Evolutionary conservation across 2,329 filamentous ascomycete species (phyloP).

Genomic region (Curvularia spicifera): DNA sequence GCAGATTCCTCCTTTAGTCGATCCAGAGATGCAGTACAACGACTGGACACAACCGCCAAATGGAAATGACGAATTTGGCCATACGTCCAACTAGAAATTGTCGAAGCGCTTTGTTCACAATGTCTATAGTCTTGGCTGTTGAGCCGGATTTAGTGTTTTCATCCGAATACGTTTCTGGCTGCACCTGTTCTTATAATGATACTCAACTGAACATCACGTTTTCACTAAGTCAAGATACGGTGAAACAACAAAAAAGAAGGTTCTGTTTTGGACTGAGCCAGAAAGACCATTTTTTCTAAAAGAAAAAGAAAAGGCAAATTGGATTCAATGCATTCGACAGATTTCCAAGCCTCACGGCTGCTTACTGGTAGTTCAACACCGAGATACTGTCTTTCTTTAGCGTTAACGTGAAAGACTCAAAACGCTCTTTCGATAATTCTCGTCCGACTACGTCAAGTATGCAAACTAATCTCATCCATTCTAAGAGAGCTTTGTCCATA

Average conservation of each 20-base stretch:
- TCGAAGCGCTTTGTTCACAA: no score
- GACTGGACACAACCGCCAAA: background rate
- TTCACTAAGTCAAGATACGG: background rate
- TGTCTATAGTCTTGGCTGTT: background rate
- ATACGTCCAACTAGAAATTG: background rate
- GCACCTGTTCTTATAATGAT: background rate
- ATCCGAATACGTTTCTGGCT: background rate
- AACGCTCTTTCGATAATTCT: background rate
- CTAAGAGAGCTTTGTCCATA: background rate
- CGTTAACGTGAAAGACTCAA: background rate
- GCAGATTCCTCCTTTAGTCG: background rate
- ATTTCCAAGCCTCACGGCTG: background rate
- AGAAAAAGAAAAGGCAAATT: background rate
- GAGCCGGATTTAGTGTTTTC: background rate
- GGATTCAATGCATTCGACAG: background rate
- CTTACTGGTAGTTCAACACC: background rate
- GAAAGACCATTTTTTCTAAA: no score
- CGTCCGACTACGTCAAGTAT: background rate
- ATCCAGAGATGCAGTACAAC: conserved; percentile 3
- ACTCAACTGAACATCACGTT: background rate
- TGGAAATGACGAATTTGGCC: background rate
- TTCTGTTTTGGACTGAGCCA: background rate
- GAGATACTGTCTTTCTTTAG: background rate
- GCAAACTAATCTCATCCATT: background rate
- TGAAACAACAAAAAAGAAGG: background rate